Evolutionary conservation across 2,329 filamentous ascomycete genomes (phyloP), one percentile per base, ranked within the genome.

Genomic region (Geosmithia putterillii): DNA sequence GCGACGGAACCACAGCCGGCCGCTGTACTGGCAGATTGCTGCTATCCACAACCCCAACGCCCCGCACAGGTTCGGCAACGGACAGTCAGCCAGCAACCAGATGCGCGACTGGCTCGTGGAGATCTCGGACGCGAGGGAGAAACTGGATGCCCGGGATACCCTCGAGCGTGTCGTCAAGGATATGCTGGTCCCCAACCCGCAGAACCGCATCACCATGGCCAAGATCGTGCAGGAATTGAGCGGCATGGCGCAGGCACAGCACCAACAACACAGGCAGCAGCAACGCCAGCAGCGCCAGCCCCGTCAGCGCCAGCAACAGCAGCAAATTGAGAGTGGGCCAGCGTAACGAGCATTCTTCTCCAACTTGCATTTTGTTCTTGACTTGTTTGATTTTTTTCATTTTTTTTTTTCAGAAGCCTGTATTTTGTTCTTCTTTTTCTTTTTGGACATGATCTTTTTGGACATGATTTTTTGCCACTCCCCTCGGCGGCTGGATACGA

Each of bases 41-140:
- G 71, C 74, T 35, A 60, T 78, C 36, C 73, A 78, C 55, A 66
- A 61, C 44, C 59, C 52, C 45, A 53, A 44, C 45, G 28, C 50
- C 4, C 51, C 55, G 2, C 40, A 58, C 45, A 58, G 58, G 44
- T 55, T 56, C 41, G 59, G 60, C 44, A 63, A 62, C 42, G 60
- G 62, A 14, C 57, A 59, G 42, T 54, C 57, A 5, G 73, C 74
- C 3, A 64, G 66, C 2, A 49, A 58, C 12, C 70, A 75, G 54
- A 78, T 79, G 74, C 67, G 70, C 44, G 62, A 65, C 44, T 79
- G 74, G 74, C 62, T 79, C 38, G 59, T 54, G 35, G 73, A 77
- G 56, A 63, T 79, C 37, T 64, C 61, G 38, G 66, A 70, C 38
- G 70, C 69, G 17, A 63, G 69, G 48, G 60, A 62, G 45, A 60